Evolutionary conservation across 768 basidiomycete genomes (phyloP).

Genomic region (Cystofilobasidium capitatum): DNA sequence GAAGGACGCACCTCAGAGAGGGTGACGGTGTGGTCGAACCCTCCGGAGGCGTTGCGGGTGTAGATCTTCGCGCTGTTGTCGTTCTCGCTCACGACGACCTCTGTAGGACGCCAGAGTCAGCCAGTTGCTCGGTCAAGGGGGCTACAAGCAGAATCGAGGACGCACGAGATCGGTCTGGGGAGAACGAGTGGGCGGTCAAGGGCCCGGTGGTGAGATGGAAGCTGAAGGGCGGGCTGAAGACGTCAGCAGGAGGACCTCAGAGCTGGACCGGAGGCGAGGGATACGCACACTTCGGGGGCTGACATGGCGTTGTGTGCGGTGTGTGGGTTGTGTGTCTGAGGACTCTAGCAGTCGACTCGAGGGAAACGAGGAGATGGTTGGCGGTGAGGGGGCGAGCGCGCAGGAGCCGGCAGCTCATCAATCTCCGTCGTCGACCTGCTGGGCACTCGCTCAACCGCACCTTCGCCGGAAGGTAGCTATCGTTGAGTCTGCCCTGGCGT

Average conservation of each 20-base stretch:
- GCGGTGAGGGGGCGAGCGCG: background rate
- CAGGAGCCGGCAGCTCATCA: background rate
- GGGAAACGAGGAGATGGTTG: background rate
- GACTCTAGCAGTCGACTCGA: constrained; percentile 73
- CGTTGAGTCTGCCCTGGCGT: no score
- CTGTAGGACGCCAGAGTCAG: constrained; percentile 43
- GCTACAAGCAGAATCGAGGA: constrained; percentile 27
- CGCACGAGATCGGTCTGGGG: constrained; percentile 74
- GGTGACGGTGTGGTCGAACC: constrained; percentile 50
- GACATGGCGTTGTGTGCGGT: constrained; percentile 45
- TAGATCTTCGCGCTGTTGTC: constrained; percentile 80
- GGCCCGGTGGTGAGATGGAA: constrained; percentile 70
- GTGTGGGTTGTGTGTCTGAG: constrained; percentile 45
- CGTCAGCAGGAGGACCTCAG: background rate
- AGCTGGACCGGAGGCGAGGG: background rate
- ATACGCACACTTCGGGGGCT: constrained; percentile 52
- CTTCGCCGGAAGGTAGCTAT: no score
- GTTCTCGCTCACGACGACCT: constrained; percentile 83
- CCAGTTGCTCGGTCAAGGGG: background rate
- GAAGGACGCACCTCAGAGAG: constrained; percentile 64
- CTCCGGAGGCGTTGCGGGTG: constrained; percentile 41
- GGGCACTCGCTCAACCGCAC: no score
- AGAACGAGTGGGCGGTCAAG: constrained; percentile 84
- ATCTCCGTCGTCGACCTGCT: no score
- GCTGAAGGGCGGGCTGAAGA: background rate